Evolutionary conservation across 345 rosid genomes (phyloP).

Genomic region (Pistacia atlantica): DNA sequence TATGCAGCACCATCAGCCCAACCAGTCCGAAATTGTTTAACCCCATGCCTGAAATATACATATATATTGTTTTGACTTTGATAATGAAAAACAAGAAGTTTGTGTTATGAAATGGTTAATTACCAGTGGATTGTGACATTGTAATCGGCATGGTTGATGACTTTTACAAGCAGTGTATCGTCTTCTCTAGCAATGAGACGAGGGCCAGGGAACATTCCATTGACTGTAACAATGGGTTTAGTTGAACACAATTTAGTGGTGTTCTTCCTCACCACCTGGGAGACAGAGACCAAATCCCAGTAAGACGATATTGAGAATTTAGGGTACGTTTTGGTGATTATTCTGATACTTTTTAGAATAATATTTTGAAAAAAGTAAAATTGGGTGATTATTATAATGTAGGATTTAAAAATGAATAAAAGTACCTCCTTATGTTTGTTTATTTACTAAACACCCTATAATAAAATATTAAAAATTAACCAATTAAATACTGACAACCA

Average conservation of each 20-base stretch:
- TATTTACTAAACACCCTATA: too few relatives aligned
- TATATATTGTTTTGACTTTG: too few relatives aligned
- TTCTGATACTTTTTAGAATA: too few relatives aligned
- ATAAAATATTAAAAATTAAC: too few relatives aligned
- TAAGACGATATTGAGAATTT: too few relatives aligned
- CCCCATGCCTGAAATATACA: conserved; percentile 65
- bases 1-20: conserved; percentile 97
- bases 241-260: conserved; percentile 63
- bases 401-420: too few relatives aligned
- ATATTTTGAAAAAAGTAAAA: too few relatives aligned
- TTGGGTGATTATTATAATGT: too few relatives aligned
- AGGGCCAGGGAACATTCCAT: conserved; percentile 68
- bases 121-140: conserved; percentile 66
- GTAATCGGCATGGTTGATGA: conserved; percentile 64
- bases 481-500: too few relatives aligned
- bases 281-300: not conserved
- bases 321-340: too few relatives aligned
- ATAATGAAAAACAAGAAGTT: too few relatives aligned
- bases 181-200: conserved; percentile 59
- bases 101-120: not conserved
- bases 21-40: conserved; percentile 70
- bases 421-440: too few relatives aligned
- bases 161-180: conserved; percentile 60
- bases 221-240: conserved; percentile 83
- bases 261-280: conserved; percentile 67